A percentile compares a stretch with the other conserved stretches of the same genome.
These are phyloP conservation scores for Botrytis sinoallii DNA, from an alignment of 2,329 filamentous ascomycete genomes.

Conservation along the genomic window DNA sequence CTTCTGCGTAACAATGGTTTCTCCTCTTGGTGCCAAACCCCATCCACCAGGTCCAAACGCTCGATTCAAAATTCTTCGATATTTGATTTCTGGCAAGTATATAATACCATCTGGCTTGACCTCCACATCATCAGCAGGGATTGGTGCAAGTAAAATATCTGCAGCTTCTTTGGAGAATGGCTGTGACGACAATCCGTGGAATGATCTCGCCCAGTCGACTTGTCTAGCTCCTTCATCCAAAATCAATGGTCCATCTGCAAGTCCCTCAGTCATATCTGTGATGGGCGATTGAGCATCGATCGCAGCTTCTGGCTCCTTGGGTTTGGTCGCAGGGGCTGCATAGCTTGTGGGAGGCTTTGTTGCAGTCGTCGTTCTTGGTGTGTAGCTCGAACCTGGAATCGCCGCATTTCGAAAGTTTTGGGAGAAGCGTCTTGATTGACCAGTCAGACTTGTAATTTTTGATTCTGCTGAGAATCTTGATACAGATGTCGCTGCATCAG, in stretches of 20 bases:
- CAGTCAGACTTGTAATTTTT: background rate
- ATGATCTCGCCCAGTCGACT: slow-evolving; percentile 72
- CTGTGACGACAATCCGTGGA: slow-evolving; percentile 62
- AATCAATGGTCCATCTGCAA: slow-evolving; percentile 49
- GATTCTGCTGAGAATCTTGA: slow-evolving; percentile 4
- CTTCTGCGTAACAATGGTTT: slow-evolving; percentile 56
- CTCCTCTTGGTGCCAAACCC: slow-evolving; percentile 87
- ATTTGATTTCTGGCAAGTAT: slow-evolving; percentile 98
- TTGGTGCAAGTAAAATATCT: slow-evolving; percentile 58
- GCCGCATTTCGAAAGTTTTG: slow-evolving; percentile 28
- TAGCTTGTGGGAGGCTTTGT: slow-evolving; percentile 15
- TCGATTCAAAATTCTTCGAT: slow-evolving; percentile 81
- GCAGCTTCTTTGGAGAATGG: slow-evolving; percentile 64
- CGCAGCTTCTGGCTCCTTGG: slow-evolving; percentile 53
- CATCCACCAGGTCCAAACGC: slow-evolving; percentile 95
- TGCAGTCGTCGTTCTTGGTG: slow-evolving; percentile 24
- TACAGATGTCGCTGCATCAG: slow-evolving; percentile 22
- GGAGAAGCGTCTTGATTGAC: slow-evolving; percentile 28
- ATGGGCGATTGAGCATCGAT: slow-evolving; percentile 43
- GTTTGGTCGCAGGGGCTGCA: slow-evolving; percentile 1
- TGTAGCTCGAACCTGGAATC: slow-evolving; percentile 30
- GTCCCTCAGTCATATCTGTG: slow-evolving; percentile 46
- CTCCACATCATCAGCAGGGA: slow-evolving; percentile 77
- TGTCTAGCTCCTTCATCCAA: slow-evolving; percentile 48
- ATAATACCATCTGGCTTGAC: slow-evolving; percentile 97